Conservation (phyloP, 75 land plant genomes). For the Picea sitchensis region DNA sequence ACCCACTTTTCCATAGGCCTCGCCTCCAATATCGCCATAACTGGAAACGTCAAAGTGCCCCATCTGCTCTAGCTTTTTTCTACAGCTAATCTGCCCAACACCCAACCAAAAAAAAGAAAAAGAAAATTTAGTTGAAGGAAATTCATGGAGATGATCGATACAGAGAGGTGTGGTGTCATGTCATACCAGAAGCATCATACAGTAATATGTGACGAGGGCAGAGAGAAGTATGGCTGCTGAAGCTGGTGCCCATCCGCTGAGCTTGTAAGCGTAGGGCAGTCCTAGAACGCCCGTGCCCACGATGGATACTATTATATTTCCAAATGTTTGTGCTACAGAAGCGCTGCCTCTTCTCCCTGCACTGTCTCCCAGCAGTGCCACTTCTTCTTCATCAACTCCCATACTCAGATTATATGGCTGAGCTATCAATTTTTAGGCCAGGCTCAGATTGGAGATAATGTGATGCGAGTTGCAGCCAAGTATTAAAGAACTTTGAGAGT, state of each 20-base stretch:
- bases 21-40: conserved; percentile 61
- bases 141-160: background rate
- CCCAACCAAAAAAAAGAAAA: conserved; percentile 22
- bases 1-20: conserved; percentile 37
- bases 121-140: background rate
- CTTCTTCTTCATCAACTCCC: too few relatives aligned
- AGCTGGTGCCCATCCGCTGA: conserved; percentile 63
- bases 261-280: conserved; percentile 60
- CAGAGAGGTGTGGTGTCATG: too few relatives aligned
- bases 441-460: too few relatives aligned
- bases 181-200: conserved; percentile 68
- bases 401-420: too few relatives aligned
- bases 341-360: conserved; percentile 22
- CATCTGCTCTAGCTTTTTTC: conserved; percentile 9
- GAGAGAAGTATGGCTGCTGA: conserved; percentile 37
- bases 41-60: conserved; percentile 17
- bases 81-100: conserved; percentile 40
- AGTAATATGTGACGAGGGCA: conserved; percentile 47
- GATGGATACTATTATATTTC: conserved; percentile 72
- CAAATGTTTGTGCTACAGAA: conserved; percentile 40
- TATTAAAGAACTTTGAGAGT: too few relatives aligned
- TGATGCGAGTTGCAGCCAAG: too few relatives aligned
- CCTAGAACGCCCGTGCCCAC: conserved; percentile 84
- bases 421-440: too few relatives aligned
- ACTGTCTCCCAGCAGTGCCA: too few relatives aligned